Percentiles rank a stretch among this genome's conserved stretches.
phyloP scores from a whole-genome alignment of 192 early-diverging fungal genomes.

The Backusella liffmaniae region DNA sequence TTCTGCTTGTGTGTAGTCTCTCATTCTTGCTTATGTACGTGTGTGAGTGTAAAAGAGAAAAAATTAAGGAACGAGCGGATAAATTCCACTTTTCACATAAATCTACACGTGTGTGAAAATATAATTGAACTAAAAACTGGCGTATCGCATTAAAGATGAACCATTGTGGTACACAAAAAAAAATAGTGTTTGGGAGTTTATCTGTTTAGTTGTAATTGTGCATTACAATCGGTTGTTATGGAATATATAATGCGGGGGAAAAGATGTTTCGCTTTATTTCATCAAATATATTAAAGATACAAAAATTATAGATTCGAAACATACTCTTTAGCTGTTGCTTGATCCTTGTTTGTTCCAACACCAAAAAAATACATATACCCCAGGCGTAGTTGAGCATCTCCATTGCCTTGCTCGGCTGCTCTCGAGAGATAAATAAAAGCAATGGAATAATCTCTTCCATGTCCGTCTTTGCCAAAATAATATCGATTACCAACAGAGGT shows the following conservation, averaged over 20 bases:
- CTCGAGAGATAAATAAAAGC: neutral
- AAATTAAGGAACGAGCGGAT: neutral
- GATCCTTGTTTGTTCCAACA: neutral
- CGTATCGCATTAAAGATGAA: neutral
- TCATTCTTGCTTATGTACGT: neutral
- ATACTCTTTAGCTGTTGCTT: neutral
- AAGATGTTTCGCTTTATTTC: neutral
- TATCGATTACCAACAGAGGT: neutral
- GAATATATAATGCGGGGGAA: too few relatives aligned
- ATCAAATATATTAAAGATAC: neutral
- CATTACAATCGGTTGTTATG: too few relatives aligned
- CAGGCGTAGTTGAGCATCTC: neutral
- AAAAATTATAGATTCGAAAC: neutral
- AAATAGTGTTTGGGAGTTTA: neutral
- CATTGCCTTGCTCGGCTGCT: neutral
- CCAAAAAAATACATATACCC: neutral
- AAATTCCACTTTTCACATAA: neutral
- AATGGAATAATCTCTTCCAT: neutral
- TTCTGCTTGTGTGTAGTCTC: constrained; percentile 21
- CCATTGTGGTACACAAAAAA: neutral
- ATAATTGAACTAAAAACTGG: neutral
- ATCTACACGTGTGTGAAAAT: neutral
- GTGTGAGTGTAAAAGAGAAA: neutral
- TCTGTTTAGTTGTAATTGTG: too few relatives aligned
- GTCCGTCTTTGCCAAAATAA: neutral